These are phyloP conservation scores for Penicillium subrubescens DNA, from an alignment of 495 filamentous ascomycete species.

Conservation along the genomic window DNA sequence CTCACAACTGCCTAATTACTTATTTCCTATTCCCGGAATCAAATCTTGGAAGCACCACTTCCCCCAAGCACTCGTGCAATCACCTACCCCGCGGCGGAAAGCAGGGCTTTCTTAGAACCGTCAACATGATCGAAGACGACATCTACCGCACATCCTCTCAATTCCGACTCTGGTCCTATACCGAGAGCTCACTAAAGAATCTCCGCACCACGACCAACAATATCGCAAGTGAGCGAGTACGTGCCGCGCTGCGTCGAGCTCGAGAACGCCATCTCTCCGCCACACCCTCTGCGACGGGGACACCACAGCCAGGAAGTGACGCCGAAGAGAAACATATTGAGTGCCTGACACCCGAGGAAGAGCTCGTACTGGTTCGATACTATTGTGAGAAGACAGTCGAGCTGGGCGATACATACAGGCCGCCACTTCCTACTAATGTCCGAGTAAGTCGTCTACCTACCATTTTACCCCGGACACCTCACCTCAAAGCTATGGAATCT, in stretches of 20 bases:
- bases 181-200: conserved; percentile 65
- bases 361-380: conserved; percentile 75
- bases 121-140: conserved; percentile 76
- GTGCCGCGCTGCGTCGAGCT: conserved; percentile 56
- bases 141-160: conserved; percentile 91
- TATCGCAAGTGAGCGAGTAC: conserved; percentile 71
- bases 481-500: neutral
- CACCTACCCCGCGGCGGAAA: conserved; percentile 1
- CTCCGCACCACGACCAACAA: conserved; percentile 76
- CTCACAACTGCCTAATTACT: too few species aligned
- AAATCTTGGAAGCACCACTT: too few species aligned
- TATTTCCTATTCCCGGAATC: too few species aligned
- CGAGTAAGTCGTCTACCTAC: conserved; percentile 49
- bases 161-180: conserved; percentile 92
- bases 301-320: conserved; percentile 38
- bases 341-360: conserved; percentile 77
- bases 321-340: conserved; percentile 61
- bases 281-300: conserved; percentile 42
- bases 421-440: conserved; percentile 78
- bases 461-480: neutral
- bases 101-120: conserved; percentile 5
- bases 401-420: conserved; percentile 73
- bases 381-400: conserved; percentile 75
- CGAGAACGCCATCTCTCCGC: conserved; percentile 43
- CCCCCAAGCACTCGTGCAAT: neutral